phyloP scores from a whole-genome alignment of 768 basidiomycete species.

The Russula earlei region DNA sequence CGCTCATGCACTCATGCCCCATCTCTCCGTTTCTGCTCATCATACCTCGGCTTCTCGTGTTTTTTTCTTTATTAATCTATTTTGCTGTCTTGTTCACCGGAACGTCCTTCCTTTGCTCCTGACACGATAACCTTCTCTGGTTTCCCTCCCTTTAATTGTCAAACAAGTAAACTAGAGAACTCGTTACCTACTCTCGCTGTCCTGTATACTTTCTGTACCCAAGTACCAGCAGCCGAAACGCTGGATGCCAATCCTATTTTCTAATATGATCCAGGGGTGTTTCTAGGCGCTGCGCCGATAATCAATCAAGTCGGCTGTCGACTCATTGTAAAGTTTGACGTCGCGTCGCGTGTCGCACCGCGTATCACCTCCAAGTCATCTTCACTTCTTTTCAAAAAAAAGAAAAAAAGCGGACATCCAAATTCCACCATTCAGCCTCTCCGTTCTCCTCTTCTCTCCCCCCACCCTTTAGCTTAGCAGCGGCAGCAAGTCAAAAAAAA shows the following conservation, averaged over 20 bases:
- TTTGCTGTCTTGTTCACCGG: constrained; percentile 6
- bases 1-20: no score
- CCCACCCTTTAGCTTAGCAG: no score
- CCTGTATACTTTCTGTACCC: not conserved
- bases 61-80: constrained; percentile 20
- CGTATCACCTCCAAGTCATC: no score
- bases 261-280: no score
- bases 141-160: not conserved
- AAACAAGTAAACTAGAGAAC: not conserved
- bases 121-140: not conserved
- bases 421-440: not conserved
- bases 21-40: not conserved
- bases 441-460: no score
- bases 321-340: no score
- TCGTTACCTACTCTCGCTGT: not conserved
- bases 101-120: not conserved
- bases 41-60: not conserved
- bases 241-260: not conserved
- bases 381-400: no score
- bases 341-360: no score
- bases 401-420: no score
- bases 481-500: no score
- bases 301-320: no score
- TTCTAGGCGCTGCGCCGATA: no score
- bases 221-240: not conserved